Base-by-base conservation (phyloP, 768 basidiomycete genomes). In the Paxillus involutus region DNA sequence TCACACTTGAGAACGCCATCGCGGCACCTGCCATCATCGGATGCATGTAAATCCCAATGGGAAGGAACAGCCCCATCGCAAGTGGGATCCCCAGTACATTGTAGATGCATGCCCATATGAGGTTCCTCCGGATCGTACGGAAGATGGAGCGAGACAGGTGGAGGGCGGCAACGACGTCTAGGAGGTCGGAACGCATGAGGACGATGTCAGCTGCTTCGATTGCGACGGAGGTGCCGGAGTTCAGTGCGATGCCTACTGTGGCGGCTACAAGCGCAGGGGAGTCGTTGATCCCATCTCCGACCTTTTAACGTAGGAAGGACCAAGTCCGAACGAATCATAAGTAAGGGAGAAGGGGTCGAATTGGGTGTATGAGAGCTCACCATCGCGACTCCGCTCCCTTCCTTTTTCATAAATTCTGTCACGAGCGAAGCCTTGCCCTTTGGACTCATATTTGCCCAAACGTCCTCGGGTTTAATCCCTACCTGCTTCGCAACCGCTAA, bases 21-120 rank as follows among this genome's bases (percentile, higher is more conserved):
- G 95, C 95, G 3, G 88, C 93, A n/a, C 93, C 96, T 0, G 97
- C 94, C 75, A 94, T 84, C 96, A 98, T 98, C 9, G 97, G 97
- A 62, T 94, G 97, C 67, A 98, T 85, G 70, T 94, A 92, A 29
- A 96, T 59, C 13, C 94, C 94, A 68, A 93, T 81, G 0, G 97
- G 97, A 12, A 98, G 78, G 75, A 99, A 86, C 44, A 98, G 53
- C 24, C 97, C 97, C 97, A 99, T 99, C 19, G 97, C 97, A 44
- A 98, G 83, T 16, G 97, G 97, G 55, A 99, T 96, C 51, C 94
- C 91, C 53, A 96, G 73, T 33, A 96, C 67, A 64, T 98, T 97
- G 75, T 97, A 97, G 49, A 95, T 77, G 66, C 93, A 97, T 13
- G 97, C 97, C 95, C 95, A 99, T 46, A 95, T 68, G 46, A 99